Conservation (phyloP, 768 basidiomycete species). For the Coprinellus micaceus region DNA sequence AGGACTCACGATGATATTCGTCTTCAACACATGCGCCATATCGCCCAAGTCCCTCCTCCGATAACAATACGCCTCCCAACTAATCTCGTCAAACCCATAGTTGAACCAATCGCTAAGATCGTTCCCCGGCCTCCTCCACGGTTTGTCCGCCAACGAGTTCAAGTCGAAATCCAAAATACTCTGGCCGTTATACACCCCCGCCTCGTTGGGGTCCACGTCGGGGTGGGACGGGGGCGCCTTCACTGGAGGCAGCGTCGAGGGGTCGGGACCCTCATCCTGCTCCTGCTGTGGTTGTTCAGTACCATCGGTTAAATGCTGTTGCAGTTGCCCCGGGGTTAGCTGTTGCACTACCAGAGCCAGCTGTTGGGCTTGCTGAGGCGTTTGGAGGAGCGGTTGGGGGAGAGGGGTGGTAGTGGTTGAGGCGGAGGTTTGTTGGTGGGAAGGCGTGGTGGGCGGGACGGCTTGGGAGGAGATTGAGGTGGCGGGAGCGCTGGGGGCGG, state of each 20-base stretch:
- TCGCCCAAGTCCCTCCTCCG: conserved; percentile 79
- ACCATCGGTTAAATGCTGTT: conserved; percentile 11
- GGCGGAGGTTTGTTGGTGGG: conserved; percentile 3
- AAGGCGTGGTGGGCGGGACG: neutral
- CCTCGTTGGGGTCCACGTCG: conserved; percentile 60
- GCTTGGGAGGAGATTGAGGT: conserved; percentile 5
- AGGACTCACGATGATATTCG: conserved; percentile 70
- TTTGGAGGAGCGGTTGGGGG: conserved; percentile 8
- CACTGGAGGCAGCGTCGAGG: conserved; percentile 60
- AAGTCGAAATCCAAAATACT: conserved; percentile 86
- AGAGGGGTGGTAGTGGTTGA: conserved; percentile 12
- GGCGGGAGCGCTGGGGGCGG: conserved; percentile 21
- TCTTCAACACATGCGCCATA: conserved; percentile 73
- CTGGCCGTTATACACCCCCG: conserved; percentile 68
- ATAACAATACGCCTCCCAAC: conserved; percentile 91
- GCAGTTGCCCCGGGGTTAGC: too few species aligned
- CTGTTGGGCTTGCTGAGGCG: conserved; percentile 1
- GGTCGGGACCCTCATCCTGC: conserved; percentile 55
- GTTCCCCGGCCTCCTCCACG: conserved; percentile 88
- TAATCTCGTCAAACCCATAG: conserved; percentile 96
- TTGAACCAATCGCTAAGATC: conserved; percentile 99
- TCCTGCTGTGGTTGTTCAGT: conserved; percentile 12
- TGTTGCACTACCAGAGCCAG: conserved; percentile 2
- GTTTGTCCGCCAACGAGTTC: conserved; percentile 69
- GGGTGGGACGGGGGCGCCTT: conserved; percentile 80